Evolutionary conservation across 495 filamentous ascomycete species (phyloP).

Genomic region (Neurospora sp.): DNA sequence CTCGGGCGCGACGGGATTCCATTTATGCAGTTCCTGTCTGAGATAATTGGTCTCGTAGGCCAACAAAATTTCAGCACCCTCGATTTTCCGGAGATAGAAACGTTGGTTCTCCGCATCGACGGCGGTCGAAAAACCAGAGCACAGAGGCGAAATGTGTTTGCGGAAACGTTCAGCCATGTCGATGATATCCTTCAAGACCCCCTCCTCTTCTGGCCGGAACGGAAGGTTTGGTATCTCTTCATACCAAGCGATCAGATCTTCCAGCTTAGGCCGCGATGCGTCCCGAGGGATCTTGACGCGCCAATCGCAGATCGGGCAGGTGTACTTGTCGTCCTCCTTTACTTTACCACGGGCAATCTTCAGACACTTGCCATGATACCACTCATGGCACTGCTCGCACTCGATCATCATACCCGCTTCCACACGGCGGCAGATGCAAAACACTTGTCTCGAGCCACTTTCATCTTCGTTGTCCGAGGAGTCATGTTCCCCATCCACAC

Average conservation of each 20-base stretch:
- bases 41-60: conserved; percentile 95
- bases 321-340: conserved; percentile 97
- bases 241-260: conserved; percentile 82
- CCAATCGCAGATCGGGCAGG: conserved; percentile 97
- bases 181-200: conserved; percentile 72
- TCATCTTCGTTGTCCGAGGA: conserved; percentile 20
- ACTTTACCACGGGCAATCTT: conserved; percentile 97
- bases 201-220: conserved; percentile 94
- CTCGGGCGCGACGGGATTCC: conserved; percentile 83
- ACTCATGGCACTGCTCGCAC: conserved; percentile 95
- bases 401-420: conserved; percentile 99
- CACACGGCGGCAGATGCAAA: conserved; percentile 88
- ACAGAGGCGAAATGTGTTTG: conserved; percentile 66
- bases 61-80: conserved; percentile 91
- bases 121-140: conserved; percentile 65
- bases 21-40: conserved; percentile 90
- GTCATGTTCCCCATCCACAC: conserved; percentile 50
- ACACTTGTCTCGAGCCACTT: conserved; percentile 51
- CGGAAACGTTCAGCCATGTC: conserved; percentile 76
- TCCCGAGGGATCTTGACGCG: conserved; percentile 97
- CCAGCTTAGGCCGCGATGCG: conserved; percentile 88
- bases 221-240: conserved; percentile 73
- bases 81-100: conserved; percentile 98
- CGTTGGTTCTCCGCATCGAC: conserved; percentile 82
- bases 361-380: conserved; percentile 98